Base-by-base conservation (phyloP, 495 filamentous ascomycete genomes). In the Apodospora peruviana region DNA sequence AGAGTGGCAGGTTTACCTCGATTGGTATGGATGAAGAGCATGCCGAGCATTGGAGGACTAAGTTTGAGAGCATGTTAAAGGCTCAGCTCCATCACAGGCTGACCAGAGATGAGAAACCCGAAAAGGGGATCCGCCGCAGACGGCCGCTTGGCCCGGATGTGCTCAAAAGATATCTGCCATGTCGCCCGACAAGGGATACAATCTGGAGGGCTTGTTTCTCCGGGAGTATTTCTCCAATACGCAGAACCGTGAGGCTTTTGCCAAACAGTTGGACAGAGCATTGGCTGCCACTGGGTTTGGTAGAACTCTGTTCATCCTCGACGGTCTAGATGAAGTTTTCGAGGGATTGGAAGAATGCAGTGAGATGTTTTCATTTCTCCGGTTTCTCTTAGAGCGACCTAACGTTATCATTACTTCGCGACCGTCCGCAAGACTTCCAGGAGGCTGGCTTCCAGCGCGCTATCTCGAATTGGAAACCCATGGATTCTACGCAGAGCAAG, bases 321-420 rank as follows among this genome's bases (percentile, higher is more conserved):
- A 75, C 55, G 66, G 71, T 23, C 51, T 73, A 19, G 70, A 74
- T 47, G 70, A 74, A 59, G 52, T 73, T 17, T 65, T 55, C n/a
- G 36, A 64, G 25, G 51, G 58, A 25, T 53, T 65, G 42, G 36
- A 51, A 38, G 9, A 16, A 47, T 22, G 35, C 2, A 20, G 24
- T 40, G 23, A 48, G 21, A 61, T 59, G 57, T 49, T 18, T 40
- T 16, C 45, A 19, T 55, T 72, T 25, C 52, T 76, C 19, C 8
- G 51, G 19, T 21, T 43, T 2, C 61, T 76, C 32, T 50, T 76
- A 39, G 56, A 65, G 36, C 57, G 63, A 36, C 59, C 66, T 1
- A 63, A 67, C 35, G 48, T 66, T 27, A 59, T 72, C 44, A 60
- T 71, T 29, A 71, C 67, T 10, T 66, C 68, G 21, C 66, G 66